Evolutionary conservation across 2,329 filamentous ascomycete genomes (phyloP).

Genomic region (Stenocarpella maydis): DNA sequence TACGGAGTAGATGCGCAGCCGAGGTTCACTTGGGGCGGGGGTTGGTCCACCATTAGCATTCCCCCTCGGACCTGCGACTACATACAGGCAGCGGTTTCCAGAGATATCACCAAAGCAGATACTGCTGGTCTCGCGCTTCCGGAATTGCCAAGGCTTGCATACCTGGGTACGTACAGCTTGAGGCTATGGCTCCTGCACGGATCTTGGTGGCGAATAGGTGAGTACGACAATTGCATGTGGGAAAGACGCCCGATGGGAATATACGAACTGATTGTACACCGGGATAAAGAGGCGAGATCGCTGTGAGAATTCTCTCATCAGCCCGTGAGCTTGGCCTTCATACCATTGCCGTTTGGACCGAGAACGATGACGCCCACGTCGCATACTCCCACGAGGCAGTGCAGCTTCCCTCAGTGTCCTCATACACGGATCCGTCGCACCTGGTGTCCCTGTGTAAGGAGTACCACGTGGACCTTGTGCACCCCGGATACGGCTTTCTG

Average conservation of each 20-base stretch:
- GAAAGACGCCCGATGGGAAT: neutral
- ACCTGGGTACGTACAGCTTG: too few relatives aligned
- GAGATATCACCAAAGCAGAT: neutral
- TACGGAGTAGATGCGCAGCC: too few relatives aligned
- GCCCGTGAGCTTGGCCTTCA: conserved; percentile 66
- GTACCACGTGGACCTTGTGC: conserved; percentile 24
- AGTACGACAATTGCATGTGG: neutral
- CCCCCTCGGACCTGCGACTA: too few relatives aligned
- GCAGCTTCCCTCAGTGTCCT: conserved; percentile 52
- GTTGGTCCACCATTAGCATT: neutral
- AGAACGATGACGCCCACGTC: conserved; percentile 63
- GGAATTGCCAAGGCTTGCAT: neutral
- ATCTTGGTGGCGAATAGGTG: conserved; percentile 29
- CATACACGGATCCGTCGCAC: conserved; percentile 22
- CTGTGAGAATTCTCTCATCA: conserved; percentile 65
- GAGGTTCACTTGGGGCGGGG: conserved; percentile 18
- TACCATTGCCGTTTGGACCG: conserved; percentile 63
- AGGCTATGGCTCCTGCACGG: conserved; percentile 1
- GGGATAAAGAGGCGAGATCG: conserved; percentile 62
- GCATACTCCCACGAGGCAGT: conserved; percentile 59
- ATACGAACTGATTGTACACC: conserved; percentile 21
- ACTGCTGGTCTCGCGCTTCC: neutral
- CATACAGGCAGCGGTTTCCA: neutral
- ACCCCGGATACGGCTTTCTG: conserved; percentile 31
- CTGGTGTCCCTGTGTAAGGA: conserved; percentile 27